These are phyloP conservation scores for Ottelia alismoides DNA, from an alignment of 106 monocot species.

Conservation along the genomic window DNA sequence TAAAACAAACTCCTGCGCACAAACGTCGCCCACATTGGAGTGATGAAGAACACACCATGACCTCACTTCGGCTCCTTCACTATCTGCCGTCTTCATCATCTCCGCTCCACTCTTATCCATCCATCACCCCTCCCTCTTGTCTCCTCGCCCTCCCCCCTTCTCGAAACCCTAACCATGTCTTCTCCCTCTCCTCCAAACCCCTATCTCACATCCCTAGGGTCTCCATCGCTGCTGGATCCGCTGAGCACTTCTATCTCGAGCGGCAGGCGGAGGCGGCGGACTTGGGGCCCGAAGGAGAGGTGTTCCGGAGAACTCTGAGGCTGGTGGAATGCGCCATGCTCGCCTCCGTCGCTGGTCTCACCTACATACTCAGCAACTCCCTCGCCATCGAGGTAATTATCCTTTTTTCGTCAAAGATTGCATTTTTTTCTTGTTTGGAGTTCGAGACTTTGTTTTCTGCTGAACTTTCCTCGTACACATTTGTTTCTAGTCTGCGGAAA, in stretches of 20 bases:
- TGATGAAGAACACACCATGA: too few species aligned
- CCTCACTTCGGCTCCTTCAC: too few species aligned
- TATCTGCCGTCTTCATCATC: neutral
- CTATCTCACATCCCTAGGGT: neutral
- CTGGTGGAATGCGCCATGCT: constrained; percentile 99
- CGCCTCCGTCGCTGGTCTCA: constrained; percentile 72
- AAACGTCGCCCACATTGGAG: too few species aligned
- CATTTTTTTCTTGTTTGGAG: too few species aligned
- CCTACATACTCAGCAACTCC: constrained; percentile 85
- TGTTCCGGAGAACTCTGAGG: constrained; percentile 58
- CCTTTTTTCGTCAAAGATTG: too few species aligned
- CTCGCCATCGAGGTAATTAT: constrained; percentile 93
- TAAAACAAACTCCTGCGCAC: too few species aligned
- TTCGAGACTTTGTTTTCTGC: too few species aligned
- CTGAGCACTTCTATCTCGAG: neutral
- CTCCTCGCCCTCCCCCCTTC: constrained; percentile 3
- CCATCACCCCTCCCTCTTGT: neutral
- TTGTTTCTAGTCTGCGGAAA: too few species aligned
- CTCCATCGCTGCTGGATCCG: constrained; percentile 2
- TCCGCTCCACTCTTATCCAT: neutral
- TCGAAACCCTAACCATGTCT: too few species aligned
- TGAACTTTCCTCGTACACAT: too few species aligned
- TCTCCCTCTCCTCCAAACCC: neutral
- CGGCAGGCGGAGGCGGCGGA: constrained; percentile 26
- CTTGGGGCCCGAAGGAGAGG: constrained; percentile 42